Base-by-base conservation (phyloP, 257 asterid genomes). In the Solanum chmielewskii region DNA sequence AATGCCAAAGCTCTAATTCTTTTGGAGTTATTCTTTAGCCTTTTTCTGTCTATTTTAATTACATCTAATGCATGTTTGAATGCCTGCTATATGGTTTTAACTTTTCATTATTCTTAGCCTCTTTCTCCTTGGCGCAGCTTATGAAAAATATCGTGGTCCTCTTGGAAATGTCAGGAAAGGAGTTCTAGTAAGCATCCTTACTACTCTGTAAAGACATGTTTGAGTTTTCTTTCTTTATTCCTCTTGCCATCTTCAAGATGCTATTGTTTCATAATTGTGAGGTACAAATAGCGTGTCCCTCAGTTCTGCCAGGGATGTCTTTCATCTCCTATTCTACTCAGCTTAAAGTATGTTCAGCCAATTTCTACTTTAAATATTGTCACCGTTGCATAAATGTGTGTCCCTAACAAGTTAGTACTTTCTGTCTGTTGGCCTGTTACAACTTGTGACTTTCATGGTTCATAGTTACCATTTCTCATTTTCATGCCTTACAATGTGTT, bases 111-210 rank as follows among this genome's bases (percentile, higher is more conserved):
- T 80, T 62, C 80, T 33, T 75, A 21, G 13, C 52, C 59, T 23
- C 66, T 14, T 81, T 35, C 42, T 70, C 47, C 14, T 47, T 44
- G 35, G 42, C 84, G 91, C 98, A 97, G 99, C 91, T 88, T 97
- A 97, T 84, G 99, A 92, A 90, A 97, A 96, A 88, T 89, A 92
- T 90, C 93, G 98, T n/a, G 99, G 99, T 90, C 95, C 97, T 87
- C 98, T 96, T 69, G 99, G 98, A 89, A 96, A 97, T 90, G 98
- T 97, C 92, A 94, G 99, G 87, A 97, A 97, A 93, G 99, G 99
- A 93, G 99, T 95, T 70, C 90, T 97, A 94, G 99, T 97, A 94
- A 29, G 29, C 80, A 21, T 16, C 71, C 44, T 45, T 73, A 20
- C 62, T 60, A 64, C 56, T 41, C 44, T 29, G 12, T 39, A 33